Conservation (phyloP, 2,329 filamentous ascomycete genomes). For the Ophiostoma piceae region DNA sequence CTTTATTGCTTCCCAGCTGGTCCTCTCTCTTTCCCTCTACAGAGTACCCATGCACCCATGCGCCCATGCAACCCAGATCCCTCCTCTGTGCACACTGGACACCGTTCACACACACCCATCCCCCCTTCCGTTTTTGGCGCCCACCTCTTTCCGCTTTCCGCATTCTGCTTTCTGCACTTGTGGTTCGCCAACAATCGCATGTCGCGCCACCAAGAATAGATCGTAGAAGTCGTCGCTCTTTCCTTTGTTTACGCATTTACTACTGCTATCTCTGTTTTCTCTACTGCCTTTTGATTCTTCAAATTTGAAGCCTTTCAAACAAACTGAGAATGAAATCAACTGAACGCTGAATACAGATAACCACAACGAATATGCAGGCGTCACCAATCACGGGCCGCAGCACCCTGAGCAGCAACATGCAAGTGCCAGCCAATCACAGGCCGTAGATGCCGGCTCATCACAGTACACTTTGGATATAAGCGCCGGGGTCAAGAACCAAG, state of each 20-base stretch:
- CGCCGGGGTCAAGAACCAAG: neutral
- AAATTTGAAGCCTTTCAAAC: too few relatives aligned
- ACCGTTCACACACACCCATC: neutral
- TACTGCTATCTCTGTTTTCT: too few relatives aligned
- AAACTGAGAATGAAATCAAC: neutral
- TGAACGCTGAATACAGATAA: neutral
- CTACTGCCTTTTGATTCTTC: too few relatives aligned
- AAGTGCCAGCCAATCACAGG: constrained; percentile 24
- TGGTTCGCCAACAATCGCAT: neutral
- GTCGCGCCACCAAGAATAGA: constrained; percentile 3
- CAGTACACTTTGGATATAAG: constrained; percentile 15
- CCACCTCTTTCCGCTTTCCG: neutral
- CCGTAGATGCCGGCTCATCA: constrained; percentile 20
- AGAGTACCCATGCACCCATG: constrained; percentile 5
- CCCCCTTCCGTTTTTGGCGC: constrained; percentile 18
- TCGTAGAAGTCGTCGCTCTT: neutral
- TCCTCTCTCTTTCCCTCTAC: neutral
- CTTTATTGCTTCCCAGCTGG: constrained; percentile 17
- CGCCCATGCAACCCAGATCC: constrained; percentile 2
- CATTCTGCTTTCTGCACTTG: neutral
- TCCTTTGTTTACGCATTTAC: neutral
- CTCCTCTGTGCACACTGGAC: neutral
- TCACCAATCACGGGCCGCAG: constrained; percentile 16
- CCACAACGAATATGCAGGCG: neutral
- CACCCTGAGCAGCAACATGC: constrained; percentile 4